Evolutionary conservation across 345 rosid species (phyloP), one percentile per base, ranked within the genome.

Genomic region (Carallia brachiata): DNA sequence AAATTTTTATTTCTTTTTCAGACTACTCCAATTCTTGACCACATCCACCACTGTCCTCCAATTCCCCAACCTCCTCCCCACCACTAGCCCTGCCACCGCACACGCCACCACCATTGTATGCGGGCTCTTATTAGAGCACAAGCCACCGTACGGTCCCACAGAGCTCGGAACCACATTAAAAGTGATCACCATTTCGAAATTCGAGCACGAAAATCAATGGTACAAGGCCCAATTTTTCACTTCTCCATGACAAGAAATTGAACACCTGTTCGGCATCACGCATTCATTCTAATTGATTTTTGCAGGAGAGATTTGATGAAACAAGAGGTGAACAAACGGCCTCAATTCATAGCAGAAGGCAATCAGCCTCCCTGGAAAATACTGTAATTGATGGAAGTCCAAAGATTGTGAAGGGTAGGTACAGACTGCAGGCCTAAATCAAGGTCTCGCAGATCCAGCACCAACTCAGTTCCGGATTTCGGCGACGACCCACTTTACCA

Each of bases 341-440:
- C 50, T 62, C 73, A 61, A 56, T 84, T n/a, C 93, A 90, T 68
- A 92, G 94, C 81, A 82, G 86, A 75, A 81, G 97, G 72, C 75
- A 88, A 6, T 90, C 97, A 13, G 77, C 88, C 36, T 87, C 89
- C 28, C 75, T 82, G 0, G 96, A 88, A 75, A 54, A 75, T 61
- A 56, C 72, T 40, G 44, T 62, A n/a, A 61, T 68, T 27, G 92
- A 88, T 16, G 96, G 83, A 63, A 88, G 83, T 78, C 90, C 94
- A 19, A 92, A 92, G 79, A 92, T 92, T 19, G 96, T 92, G 78
- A 96, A 92, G 78, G 23, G 84, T 90, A n/a, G 97, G 90, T 48
- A 90, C 94, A 4, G 89, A 84, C 40, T 36, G 73, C 73, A 83
- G 89, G 82, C 90, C 85, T 40, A 81, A 82, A 68, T 86, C 92